A percentile compares a stretch with the other conserved stretches of the same genome.
These are phyloP conservation scores for Earliella scabrosa DNA, from an alignment of 1,284 basidiomycete species.

Conservation along the genomic window DNA sequence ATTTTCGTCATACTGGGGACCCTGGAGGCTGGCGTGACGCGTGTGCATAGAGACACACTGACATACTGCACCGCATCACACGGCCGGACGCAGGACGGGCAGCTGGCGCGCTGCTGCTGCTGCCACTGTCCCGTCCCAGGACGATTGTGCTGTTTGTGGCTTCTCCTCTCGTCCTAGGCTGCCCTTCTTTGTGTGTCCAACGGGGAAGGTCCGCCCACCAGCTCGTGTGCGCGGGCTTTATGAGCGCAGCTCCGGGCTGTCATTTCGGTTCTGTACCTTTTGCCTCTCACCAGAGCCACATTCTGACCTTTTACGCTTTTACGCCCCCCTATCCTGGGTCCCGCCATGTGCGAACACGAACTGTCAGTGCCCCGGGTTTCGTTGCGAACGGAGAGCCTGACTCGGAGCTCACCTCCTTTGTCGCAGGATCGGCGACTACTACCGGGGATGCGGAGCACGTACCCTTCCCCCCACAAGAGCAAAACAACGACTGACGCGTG, in stretches of 20 bases:
- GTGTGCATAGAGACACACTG: too few relatives aligned
- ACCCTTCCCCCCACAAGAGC: not conserved
- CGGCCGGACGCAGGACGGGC: too few relatives aligned
- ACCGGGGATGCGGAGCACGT: slow-evolving; percentile 62
- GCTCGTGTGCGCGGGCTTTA: slow-evolving; percentile 1
- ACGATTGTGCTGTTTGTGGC: not conserved
- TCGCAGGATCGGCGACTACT: slow-evolving; percentile 60
- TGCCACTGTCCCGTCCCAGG: too few relatives aligned
- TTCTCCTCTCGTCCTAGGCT: not conserved
- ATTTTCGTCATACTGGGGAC: too few relatives aligned
- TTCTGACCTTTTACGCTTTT: too few relatives aligned
- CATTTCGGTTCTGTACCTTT: not conserved
- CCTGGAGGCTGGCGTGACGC: too few relatives aligned
- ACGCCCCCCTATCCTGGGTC: too few relatives aligned
- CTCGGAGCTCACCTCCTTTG: not conserved
- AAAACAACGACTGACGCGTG: not conserved
- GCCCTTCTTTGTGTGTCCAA: not conserved
- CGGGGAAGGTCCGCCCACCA: not conserved
- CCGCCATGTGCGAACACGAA: slow-evolving; percentile 60
- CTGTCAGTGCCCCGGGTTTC: slow-evolving; percentile 43
- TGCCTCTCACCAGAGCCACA: too few relatives aligned
- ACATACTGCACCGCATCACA: too few relatives aligned
- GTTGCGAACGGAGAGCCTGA: not conserved
- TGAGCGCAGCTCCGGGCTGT: not conserved
- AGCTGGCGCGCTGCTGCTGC: too few relatives aligned